A percentile compares a stretch with the other conserved stretches of the same genome.
phyloP scores from a whole-genome alignment of 257 asterid genomes.

The Solanum pennellii region DNA sequence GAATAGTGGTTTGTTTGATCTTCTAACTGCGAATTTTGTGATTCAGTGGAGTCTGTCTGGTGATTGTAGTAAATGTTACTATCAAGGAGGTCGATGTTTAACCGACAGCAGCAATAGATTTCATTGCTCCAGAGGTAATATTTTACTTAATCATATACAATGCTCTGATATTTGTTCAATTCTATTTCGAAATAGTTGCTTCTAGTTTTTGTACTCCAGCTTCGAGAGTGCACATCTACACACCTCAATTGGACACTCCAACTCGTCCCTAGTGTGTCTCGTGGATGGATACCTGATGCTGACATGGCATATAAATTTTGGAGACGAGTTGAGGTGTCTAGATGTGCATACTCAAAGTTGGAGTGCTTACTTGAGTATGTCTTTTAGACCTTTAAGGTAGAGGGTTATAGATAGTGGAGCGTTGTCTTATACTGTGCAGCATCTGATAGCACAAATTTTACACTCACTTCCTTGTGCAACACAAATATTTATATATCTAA shows the following conservation, averaged over 20 bases:
- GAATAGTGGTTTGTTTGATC: background rate
- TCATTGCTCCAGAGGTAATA: background rate
- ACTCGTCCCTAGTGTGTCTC: background rate
- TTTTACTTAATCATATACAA: too few relatives aligned
- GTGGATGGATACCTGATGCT: too few relatives aligned
- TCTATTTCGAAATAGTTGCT: background rate
- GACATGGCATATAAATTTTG: background rate
- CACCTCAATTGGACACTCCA: background rate
- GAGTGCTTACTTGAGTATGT: background rate
- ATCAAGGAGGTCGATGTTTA: background rate
- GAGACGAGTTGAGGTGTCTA: background rate
- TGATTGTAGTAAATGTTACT: background rate
- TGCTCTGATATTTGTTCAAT: background rate
- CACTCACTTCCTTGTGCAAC: background rate
- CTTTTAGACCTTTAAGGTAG: too few relatives aligned
- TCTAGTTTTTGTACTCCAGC: background rate
- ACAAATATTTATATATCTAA: too few relatives aligned
- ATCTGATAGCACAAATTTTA: too few relatives aligned
- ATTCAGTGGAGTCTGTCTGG: background rate
- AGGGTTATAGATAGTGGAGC: too few relatives aligned
- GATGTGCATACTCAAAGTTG: background rate
- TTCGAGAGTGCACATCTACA: background rate
- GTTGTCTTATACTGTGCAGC: too few relatives aligned
- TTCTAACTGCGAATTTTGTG: background rate
- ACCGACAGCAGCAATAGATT: fast-evolving